phyloP scores from a whole-genome alignment of 371 early-diverging fungal genomes.

The Chytridiales sp. region DNA sequence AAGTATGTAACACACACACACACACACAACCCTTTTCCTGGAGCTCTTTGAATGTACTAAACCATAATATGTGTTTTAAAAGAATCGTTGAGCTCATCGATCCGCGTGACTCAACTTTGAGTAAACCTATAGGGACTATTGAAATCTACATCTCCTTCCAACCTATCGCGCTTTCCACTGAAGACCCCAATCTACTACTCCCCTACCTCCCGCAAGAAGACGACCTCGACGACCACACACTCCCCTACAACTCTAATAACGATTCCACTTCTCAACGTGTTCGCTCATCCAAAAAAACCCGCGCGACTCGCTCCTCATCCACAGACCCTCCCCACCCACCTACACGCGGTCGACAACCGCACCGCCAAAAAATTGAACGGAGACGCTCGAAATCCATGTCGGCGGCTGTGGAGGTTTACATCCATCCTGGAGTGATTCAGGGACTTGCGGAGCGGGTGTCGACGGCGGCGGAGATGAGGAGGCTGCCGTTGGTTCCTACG shows the following conservation, averaged over 20 bases:
- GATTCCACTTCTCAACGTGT: background rate
- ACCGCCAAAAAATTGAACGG: background rate
- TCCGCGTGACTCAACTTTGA: background rate
- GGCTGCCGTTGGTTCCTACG: background rate
- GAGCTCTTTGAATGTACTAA: background rate
- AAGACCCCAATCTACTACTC: background rate
- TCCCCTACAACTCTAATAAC: background rate
- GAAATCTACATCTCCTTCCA: conserved; percentile 8
- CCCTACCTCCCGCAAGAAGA: background rate
- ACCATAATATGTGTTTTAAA: background rate
- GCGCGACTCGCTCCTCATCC: background rate
- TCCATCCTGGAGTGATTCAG: background rate
- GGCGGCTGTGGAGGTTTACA: background rate
- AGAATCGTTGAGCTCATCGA: background rate
- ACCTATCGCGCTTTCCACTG: conserved; percentile 9
- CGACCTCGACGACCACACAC: background rate
- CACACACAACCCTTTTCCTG: too few species aligned
- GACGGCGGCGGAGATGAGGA: too few species aligned
- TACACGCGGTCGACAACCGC: background rate
- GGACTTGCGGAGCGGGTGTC: too few species aligned
- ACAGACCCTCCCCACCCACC: background rate
- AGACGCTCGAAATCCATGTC: background rate
- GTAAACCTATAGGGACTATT: background rate
- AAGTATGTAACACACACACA: too few species aligned
- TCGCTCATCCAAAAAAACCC: background rate